A percentile compares a stretch with the other conserved stretches of the same genome.
Conservation (phyloP, 1,284 basidiomycete genomes). For the Sporisorium graminicola region DNA sequence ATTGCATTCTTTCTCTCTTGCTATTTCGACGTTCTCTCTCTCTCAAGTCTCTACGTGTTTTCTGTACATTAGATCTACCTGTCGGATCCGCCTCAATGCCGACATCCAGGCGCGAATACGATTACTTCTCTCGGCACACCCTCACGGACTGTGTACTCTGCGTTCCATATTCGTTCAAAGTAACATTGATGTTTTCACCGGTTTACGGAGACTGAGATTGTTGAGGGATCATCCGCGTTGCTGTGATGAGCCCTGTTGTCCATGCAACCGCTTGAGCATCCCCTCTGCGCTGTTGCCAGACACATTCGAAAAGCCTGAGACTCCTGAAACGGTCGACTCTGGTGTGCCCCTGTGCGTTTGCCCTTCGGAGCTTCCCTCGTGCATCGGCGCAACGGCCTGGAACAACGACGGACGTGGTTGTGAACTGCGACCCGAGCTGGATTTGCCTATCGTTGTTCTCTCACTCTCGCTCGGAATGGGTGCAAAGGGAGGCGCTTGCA, state of each 20-base stretch:
- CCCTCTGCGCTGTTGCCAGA: slow-evolving; percentile 35
- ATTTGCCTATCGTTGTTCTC: slow-evolving; percentile 3
- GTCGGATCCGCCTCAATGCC: neutral
- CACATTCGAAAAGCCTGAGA: slow-evolving; percentile 33
- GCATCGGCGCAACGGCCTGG: slow-evolving; percentile 30
- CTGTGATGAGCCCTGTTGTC: slow-evolving; percentile 19
- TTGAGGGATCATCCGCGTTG: neutral
- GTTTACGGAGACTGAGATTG: neutral
- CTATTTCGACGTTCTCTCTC: neutral
- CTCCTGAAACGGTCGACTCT: slow-evolving; percentile 24
- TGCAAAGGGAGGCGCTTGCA: slow-evolving; percentile 24
- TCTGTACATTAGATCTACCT: slow-evolving; percentile 5
- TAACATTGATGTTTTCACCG: neutral
- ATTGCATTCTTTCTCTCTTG: slow-evolving; percentile 3
- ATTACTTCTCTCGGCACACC: neutral
- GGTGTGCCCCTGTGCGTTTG: slow-evolving; percentile 31
- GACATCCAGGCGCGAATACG: neutral
- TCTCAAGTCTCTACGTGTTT: neutral
- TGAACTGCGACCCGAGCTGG: slow-evolving; percentile 6
- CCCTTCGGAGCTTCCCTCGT: slow-evolving; percentile 7
- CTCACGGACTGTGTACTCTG: neutral
- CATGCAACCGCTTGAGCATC: slow-evolving; percentile 36
- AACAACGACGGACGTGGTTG: slow-evolving; percentile 36
- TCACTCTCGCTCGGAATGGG: slow-evolving; percentile 9
- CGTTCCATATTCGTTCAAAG: neutral